phyloP scores from a whole-genome alignment of 108 stramenopile species.

The Cyclotella atomus region DNA sequence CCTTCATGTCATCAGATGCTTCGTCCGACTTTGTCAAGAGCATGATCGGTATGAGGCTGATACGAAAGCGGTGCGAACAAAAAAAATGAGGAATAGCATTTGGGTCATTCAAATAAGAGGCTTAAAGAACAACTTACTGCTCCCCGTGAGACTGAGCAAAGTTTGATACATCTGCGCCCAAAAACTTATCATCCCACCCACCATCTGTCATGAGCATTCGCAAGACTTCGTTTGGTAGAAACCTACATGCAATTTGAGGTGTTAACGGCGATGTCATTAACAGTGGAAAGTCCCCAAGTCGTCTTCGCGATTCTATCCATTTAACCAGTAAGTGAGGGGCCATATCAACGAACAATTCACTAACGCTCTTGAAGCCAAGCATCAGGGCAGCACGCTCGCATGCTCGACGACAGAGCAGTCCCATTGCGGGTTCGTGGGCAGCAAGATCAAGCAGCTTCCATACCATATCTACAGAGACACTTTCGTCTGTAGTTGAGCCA shows the following conservation, averaged over 20 bases:
- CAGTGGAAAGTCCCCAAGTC: constrained; percentile 49
- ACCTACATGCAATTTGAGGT: constrained; percentile 21
- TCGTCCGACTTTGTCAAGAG: constrained; percentile 22
- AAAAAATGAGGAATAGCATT: background rate
- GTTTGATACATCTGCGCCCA: background rate
- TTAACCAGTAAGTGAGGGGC: constrained; percentile 49
- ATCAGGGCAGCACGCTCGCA: constrained; percentile 58
- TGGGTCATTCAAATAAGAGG: background rate
- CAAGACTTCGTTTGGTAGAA: constrained; percentile 39
- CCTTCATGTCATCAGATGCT: background rate
- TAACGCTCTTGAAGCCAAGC: constrained; percentile 50
- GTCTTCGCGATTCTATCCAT: constrained; percentile 49
- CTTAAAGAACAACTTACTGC: constrained; percentile 23
- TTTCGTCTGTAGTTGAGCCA: constrained; percentile 39
- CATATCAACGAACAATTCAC: constrained; percentile 51
- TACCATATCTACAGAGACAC: constrained; percentile 41
- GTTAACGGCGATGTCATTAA: constrained; percentile 59
- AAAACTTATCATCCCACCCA: constrained; percentile 45
- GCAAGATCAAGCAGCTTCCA: constrained; percentile 62
- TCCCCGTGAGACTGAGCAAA: constrained; percentile 14
- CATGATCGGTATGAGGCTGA: constrained; percentile 44
- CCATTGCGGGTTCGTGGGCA: constrained; percentile 33
- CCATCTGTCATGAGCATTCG: constrained; percentile 20
- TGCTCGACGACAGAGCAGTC: constrained; percentile 58
- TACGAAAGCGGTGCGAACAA: background rate